Evolutionary conservation across 345 rosid species (phyloP).

Genomic region (Fremontodendron californicum): DNA sequence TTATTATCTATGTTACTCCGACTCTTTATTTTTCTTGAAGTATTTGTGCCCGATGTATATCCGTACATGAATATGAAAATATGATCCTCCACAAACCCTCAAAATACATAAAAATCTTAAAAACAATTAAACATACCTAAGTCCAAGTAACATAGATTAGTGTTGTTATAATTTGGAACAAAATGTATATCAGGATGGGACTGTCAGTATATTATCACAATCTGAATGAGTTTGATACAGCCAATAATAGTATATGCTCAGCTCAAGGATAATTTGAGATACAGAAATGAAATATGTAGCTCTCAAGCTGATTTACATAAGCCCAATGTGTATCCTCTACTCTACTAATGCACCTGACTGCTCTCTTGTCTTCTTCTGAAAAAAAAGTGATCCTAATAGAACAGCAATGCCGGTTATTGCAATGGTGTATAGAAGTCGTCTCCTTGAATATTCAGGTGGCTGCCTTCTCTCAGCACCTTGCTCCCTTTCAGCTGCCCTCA

Average conservation of each 20-base stretch:
- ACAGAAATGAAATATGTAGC: conserved; percentile 27
- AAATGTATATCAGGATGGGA: conserved; percentile 2
- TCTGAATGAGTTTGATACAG: conserved; percentile 20
- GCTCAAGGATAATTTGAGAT: conserved; percentile 18
- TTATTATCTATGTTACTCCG: too few relatives aligned
- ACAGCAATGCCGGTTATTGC: conserved; percentile 94
- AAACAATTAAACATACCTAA: too few relatives aligned
- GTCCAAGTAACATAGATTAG: too few relatives aligned
- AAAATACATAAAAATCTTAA: too few relatives aligned
- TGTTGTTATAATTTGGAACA: neutral
- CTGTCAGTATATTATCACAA: conserved; percentile 17
- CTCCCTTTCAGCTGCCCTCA: conserved; percentile 56
- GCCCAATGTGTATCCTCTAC: conserved; percentile 17
- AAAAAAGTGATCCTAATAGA: conserved; percentile 75
- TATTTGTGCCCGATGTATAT: too few relatives aligned
- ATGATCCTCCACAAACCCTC: too few relatives aligned
- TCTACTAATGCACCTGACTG: conserved; percentile 44
- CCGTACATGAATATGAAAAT: too few relatives aligned
- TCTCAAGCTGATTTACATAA: conserved; percentile 32
- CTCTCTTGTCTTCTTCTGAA: conserved; percentile 64
- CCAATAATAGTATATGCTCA: conserved; percentile 23
- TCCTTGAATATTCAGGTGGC: conserved; percentile 51
- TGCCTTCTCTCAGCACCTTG: conserved; percentile 50
- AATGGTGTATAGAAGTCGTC: conserved; percentile 65
- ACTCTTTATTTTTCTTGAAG: too few relatives aligned